Evolutionary conservation across 495 filamentous ascomycete species (phyloP).

Genomic region (Cairneyella variabilis): DNA sequence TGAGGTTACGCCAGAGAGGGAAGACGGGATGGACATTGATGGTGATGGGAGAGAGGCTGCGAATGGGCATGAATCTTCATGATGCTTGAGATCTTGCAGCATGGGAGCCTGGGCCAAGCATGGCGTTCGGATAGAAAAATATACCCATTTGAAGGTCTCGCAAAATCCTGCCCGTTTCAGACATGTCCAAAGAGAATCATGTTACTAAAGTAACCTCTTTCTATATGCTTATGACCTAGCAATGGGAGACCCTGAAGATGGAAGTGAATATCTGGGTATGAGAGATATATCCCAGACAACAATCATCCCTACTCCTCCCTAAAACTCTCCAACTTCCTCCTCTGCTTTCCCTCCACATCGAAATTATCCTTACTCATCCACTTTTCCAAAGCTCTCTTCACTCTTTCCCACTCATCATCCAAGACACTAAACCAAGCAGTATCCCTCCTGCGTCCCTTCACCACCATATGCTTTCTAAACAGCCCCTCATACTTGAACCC

Average conservation of each 20-base stretch:
- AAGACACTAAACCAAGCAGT: conserved; percentile 52
- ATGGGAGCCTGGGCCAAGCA: too few relatives aligned
- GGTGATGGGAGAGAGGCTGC: not conserved
- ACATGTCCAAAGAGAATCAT: too few relatives aligned
- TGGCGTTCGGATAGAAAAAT: too few relatives aligned
- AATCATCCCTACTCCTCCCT: conserved; percentile 10
- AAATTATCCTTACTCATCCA: conserved; percentile 49
- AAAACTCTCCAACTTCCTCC: conserved; percentile 32
- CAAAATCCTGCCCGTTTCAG: too few relatives aligned
- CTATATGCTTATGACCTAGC: too few relatives aligned
- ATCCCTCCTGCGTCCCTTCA: conserved; percentile 52
- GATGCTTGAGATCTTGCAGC: too few relatives aligned
- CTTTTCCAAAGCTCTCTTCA: conserved; percentile 32
- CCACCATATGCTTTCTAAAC: conserved; percentile 53
- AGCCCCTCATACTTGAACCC: conserved; percentile 52
- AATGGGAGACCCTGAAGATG: too few relatives aligned
- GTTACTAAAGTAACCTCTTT: too few relatives aligned
- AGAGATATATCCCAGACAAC: too few relatives aligned
- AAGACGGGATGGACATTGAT: conserved; percentile 11
- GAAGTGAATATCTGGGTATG: too few relatives aligned
- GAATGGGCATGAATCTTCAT: conserved; percentile 4
- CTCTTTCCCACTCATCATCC: conserved; percentile 44
- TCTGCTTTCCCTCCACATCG: conserved; percentile 40
- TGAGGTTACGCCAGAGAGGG: conserved; percentile 19
- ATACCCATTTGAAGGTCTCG: too few relatives aligned